Percentiles rank a stretch among this genome's conserved stretches.
Evolutionary conservation across 192 early-diverging fungal species (phyloP).

Genomic region (Mortierella alpina): DNA sequence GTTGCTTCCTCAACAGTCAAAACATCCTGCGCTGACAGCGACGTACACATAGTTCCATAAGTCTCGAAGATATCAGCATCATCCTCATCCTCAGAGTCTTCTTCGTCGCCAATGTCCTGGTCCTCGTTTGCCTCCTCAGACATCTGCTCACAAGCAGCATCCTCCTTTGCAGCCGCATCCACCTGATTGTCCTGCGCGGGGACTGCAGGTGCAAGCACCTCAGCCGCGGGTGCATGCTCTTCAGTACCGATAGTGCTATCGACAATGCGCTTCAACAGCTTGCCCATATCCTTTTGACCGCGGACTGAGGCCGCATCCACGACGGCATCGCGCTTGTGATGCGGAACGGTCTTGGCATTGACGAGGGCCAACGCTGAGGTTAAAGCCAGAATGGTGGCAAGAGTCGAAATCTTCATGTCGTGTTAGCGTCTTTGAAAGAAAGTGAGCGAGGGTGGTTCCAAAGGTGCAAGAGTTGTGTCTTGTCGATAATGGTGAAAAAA

Average conservation of each 20-base stretch:
- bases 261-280: slow-evolving; percentile 16
- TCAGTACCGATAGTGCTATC: slow-evolving; percentile 14
- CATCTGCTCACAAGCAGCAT: neutral
- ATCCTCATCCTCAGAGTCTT: neutral
- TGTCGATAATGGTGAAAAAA: neutral
- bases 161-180: neutral
- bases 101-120: neutral
- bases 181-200: neutral
- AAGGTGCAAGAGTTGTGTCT: too few relatives aligned
- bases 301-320: neutral
- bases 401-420: slow-evolving; percentile 33
- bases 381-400: slow-evolving; percentile 25
- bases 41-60: neutral
- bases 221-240: neutral
- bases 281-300: neutral
- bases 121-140: neutral
- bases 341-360: slow-evolving; percentile 1
- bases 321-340: neutral
- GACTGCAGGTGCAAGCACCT: neutral
- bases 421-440: neutral
- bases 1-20: neutral
- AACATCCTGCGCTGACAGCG: neutral
- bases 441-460: neutral
- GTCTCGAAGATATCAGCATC: slow-evolving; percentile 5
- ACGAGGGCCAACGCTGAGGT: slow-evolving; percentile 20